A percentile compares a stretch with the other conserved stretches of the same genome.
Conservation (phyloP, 2,329 filamentous ascomycete genomes). For the Phialocephala sp. region DNA sequence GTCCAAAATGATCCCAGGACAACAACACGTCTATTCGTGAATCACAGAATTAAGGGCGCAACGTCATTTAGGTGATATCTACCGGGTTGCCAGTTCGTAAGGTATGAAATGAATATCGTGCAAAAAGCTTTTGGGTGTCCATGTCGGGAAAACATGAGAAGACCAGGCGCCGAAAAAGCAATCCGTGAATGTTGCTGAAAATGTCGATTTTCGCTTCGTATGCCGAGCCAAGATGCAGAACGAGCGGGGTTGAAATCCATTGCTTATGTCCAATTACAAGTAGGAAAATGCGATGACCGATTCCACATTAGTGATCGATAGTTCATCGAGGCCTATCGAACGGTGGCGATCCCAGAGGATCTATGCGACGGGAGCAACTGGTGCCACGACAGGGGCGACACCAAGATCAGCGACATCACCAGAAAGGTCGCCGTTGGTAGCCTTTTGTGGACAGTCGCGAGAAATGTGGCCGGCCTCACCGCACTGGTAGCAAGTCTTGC, state of each 20-base stretch:
- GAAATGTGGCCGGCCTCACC: conserved; percentile 76
- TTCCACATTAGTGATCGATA: conserved; percentile 37
- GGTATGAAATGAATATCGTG: conserved; percentile 43
- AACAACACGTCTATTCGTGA: conserved; percentile 30
- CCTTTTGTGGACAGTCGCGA: conserved; percentile 69
- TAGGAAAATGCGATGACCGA: conserved; percentile 41
- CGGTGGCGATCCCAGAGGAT: conserved; percentile 34
- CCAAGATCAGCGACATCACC: conserved; percentile 36
- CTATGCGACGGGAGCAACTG: conserved; percentile 53
- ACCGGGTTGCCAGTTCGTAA: conserved; percentile 44
- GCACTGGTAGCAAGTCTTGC: conserved; percentile 99
- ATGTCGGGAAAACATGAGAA: conserved; percentile 34
- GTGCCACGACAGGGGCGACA: conserved; percentile 47
- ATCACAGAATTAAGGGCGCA: conserved; percentile 39
- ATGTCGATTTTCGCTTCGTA: conserved; percentile 34
- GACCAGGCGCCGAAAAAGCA: conserved; percentile 43
- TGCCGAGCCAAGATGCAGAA: conserved; percentile 41
- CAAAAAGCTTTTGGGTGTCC: conserved; percentile 38
- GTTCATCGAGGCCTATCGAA: conserved; percentile 43
- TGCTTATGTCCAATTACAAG: conserved; percentile 42
- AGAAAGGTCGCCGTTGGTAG: conserved; percentile 54
- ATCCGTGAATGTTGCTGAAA: conserved; percentile 37
- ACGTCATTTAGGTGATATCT: conserved; percentile 43
- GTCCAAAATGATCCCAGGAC: conserved; percentile 16
- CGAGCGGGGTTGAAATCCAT: conserved; percentile 36